Percentiles rank a stretch among this genome's conserved stretches.
These are phyloP conservation scores for Taiozyma sp. DNA, from an alignment of 1,139 yeast genomes.

Conservation along the genomic window DNA sequence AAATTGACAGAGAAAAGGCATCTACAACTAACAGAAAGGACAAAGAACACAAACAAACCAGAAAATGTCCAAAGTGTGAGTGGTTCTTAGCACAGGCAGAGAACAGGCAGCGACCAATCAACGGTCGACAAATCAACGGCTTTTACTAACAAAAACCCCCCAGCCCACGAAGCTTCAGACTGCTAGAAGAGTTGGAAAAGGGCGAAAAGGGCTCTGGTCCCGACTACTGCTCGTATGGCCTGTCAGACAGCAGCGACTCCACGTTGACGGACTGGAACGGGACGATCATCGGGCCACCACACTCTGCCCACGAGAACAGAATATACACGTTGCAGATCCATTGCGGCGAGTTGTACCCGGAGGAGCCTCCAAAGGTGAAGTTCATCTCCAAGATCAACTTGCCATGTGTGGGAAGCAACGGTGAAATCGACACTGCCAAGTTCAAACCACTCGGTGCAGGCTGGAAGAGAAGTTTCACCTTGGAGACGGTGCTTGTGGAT, in stretches of 20 bases:
- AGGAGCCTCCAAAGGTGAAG: slow-evolving; percentile 73
- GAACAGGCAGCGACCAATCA: no score
- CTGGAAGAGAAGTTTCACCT: slow-evolving; percentile 86
- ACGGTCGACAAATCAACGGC: background rate
- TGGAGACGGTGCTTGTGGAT: slow-evolving; percentile 88
- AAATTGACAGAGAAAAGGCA: background rate
- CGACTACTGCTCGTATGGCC: slow-evolving; percentile 92
- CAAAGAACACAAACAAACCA: background rate
- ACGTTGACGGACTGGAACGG: slow-evolving; percentile 95
- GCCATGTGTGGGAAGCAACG: slow-evolving; percentile 79
- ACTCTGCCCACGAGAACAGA: slow-evolving; percentile 87
- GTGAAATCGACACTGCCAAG: slow-evolving; percentile 54
- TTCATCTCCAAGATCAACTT: slow-evolving; percentile 82
- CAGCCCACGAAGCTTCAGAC: slow-evolving; percentile 90
- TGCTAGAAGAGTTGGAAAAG: slow-evolving; percentile 92
- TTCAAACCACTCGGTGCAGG: slow-evolving; percentile 61
- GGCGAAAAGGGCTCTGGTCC: slow-evolving; percentile 98
- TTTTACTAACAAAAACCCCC: background rate
- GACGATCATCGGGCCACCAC: slow-evolving; percentile 96
- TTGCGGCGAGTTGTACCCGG: slow-evolving; percentile 87
- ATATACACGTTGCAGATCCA: slow-evolving; percentile 78
- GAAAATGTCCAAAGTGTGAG: slow-evolving; percentile 35
- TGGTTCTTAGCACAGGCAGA: slow-evolving; percentile 2
- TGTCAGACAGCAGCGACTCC: slow-evolving; percentile 83
- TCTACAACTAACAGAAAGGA: background rate